phyloP scores from a whole-genome alignment of 2,329 filamentous ascomycete genomes.

The Colletotrichum theobromicola region DNA sequence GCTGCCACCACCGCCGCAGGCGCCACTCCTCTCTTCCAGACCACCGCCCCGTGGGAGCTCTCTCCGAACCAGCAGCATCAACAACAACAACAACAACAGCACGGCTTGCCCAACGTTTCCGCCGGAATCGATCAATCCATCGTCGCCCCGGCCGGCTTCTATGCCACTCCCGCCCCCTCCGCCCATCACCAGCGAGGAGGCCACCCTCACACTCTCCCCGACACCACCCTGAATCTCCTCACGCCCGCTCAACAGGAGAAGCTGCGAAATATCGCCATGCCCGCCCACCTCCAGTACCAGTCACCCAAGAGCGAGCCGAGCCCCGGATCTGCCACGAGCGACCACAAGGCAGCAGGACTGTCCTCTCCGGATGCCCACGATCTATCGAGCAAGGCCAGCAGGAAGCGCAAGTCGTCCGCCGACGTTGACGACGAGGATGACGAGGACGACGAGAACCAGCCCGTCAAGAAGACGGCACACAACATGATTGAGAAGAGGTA shows the following conservation, averaged over 20 bases:
- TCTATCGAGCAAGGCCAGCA: conserved; percentile 48
- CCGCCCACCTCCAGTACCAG: conserved; percentile 64
- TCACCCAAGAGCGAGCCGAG: conserved; percentile 64
- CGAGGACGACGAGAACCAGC: conserved; percentile 59
- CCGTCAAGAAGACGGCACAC: conserved; percentile 88
- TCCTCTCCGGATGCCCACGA: conserved; percentile 64
- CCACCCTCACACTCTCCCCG: conserved; percentile 2
- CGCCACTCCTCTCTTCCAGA: conserved; percentile 34
- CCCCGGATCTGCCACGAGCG: conserved; percentile 58
- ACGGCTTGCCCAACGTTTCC: conserved; percentile 32
- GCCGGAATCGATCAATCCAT: conserved; percentile 37
- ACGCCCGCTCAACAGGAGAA: conserved; percentile 66
- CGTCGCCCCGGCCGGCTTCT: conserved; percentile 40
- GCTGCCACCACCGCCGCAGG: conserved; percentile 37
- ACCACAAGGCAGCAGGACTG: conserved; percentile 48
- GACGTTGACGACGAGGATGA: conserved; percentile 64
- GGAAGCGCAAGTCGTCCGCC: conserved; percentile 74
- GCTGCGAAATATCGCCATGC: conserved; percentile 69
- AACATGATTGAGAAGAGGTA: conserved; percentile 99
- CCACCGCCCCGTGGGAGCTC: conserved; percentile 37
- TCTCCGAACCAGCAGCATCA: conserved; percentile 39
- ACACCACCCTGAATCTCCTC: conserved; percentile 36
- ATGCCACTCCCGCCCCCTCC: conserved; percentile 32
- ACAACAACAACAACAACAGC: conserved; percentile 23
- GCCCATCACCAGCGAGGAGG: conserved; percentile 26